A percentile compares a stretch with the other conserved stretches of the same genome.
Conservation (phyloP, 306 rosid species). For the Mimosa bimucronata region DNA sequence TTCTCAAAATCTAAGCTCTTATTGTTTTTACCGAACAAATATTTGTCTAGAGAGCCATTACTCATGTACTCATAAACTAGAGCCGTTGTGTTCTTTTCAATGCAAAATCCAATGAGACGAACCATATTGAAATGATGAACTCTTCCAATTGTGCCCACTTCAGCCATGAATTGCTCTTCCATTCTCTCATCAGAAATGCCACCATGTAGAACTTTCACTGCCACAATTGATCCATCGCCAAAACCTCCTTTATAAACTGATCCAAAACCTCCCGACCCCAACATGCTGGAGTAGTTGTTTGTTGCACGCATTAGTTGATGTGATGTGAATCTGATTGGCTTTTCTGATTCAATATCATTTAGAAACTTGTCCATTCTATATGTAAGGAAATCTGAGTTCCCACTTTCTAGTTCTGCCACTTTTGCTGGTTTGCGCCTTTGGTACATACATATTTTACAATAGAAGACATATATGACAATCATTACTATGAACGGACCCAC, state of each 20-base stretch:
- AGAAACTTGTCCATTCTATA: constrained; percentile 34
- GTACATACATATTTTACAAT: background rate
- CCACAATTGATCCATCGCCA: constrained; percentile 37
- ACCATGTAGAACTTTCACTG: constrained; percentile 42
- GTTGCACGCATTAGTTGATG: constrained; percentile 33
- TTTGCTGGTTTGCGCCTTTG: background rate
- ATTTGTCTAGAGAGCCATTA: constrained; percentile 45
- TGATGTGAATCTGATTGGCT: constrained; percentile 39
- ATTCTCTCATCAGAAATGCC: constrained; percentile 28
- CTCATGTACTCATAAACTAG: constrained; percentile 43
- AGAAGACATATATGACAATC: background rate
- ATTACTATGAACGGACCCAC: background rate
- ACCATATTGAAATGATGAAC: constrained; percentile 49
- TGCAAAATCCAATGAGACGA: constrained; percentile 45
- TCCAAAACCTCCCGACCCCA: constrained; percentile 49
- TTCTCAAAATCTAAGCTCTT: constrained; percentile 32
- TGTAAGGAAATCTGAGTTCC: background rate
- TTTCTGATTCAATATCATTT: constrained; percentile 33
- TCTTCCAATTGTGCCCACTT: constrained; percentile 48
- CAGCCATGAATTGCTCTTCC: constrained; percentile 48
- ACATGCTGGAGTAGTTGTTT: constrained; percentile 21
- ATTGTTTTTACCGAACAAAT: constrained; percentile 13
- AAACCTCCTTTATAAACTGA: constrained; percentile 34
- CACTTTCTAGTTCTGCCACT: background rate
- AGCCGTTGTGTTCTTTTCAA: constrained; percentile 36